Base-by-base conservation (phyloP, 345 rosid genomes). In the Toxicodendron radicans region DNA sequence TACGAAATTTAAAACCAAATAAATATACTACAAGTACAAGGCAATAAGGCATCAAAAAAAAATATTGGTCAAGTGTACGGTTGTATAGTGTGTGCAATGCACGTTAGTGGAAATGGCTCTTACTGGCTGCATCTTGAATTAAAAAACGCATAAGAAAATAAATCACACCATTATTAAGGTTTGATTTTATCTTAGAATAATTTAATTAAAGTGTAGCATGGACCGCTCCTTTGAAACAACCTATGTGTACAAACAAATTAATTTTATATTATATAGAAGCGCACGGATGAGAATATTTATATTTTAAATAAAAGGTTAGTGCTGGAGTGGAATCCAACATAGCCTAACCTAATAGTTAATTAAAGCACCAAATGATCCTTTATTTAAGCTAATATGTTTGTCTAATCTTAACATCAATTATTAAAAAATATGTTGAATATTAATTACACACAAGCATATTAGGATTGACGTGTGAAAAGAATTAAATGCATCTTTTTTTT, bases 291-390 rank as follows among this genome's bases (percentile, higher is more conserved):
- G 77, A 66, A 73, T 65, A 70, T 35, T 66, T 57, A 52, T 32
- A 45, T 46, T 30, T 30, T 74, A 65, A 77, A 66, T 69, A 73
- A 75, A 66, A 62, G 73, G 24, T 58, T 32, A 51, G 75, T 57
- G 76, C 76, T 64, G 81, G 72, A 60, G 75, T 72, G 83, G 85
- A 85, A 82, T 82, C 84, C 84, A 78, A 66, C 85, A 73, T 77
- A 58, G n/a, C 60, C 72, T 68, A 57, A 79, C 62, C 59, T 61
- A 63, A 63, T 60, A 61, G 33, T 79, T 74, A 61, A 68, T 66
- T 70, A 66, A 69, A 21, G 43, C 71, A 35, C 52, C 35, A 57
- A 58, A 43, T 7, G 48, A 4, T 20, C 27, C 0, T 59, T 8
- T 35, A 10, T 45, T 46, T 49, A n/a, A n/a, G 38, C 66, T 7